phyloP scores from a whole-genome alignment of 2,329 filamentous ascomycete species.

The Diaporthe citriasiana region DNA sequence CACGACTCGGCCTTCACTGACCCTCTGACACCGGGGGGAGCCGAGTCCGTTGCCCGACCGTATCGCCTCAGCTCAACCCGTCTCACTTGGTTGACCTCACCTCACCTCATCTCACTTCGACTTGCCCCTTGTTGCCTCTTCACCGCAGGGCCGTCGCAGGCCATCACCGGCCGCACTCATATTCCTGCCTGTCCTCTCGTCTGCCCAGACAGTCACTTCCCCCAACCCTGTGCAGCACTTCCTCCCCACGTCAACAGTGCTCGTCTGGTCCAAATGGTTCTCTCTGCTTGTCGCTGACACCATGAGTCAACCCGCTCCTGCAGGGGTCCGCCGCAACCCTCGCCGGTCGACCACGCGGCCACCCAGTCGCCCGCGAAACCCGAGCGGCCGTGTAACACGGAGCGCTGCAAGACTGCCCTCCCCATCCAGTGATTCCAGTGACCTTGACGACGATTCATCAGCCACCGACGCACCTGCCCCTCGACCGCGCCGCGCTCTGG shows the following conservation, averaged over 20 bases:
- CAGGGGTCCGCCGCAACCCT: slow-evolving; percentile 42
- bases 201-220: neutral
- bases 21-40: neutral
- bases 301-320: slow-evolving; percentile 40
- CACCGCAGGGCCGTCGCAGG: slow-evolving; percentile 4
- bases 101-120: neutral
- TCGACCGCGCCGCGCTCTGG: slow-evolving; percentile 12
- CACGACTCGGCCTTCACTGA: slow-evolving; percentile 1
- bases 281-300: slow-evolving; percentile 29
- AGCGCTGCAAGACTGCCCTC: slow-evolving; percentile 39
- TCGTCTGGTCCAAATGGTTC: slow-evolving; percentile 19
- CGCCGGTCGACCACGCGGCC: slow-evolving; percentile 37
- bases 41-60: slow-evolving; percentile 26
- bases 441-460: slow-evolving; percentile 23
- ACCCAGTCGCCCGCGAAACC: slow-evolving; percentile 33
- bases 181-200: neutral
- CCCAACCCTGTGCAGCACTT: neutral
- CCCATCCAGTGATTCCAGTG: slow-evolving; percentile 28
- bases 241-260: slow-evolving; percentile 10
- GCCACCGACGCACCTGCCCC: slow-evolving; percentile 18
- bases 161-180: neutral
- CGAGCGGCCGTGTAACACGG: slow-evolving; percentile 41
- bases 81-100: slow-evolving; percentile 5
- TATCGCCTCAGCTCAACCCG: slow-evolving; percentile 14
- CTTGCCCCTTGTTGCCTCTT: neutral